Evolutionary conservation across 495 filamentous ascomycete species (phyloP).

Genomic region (Aspergillus nidulans): DNA sequence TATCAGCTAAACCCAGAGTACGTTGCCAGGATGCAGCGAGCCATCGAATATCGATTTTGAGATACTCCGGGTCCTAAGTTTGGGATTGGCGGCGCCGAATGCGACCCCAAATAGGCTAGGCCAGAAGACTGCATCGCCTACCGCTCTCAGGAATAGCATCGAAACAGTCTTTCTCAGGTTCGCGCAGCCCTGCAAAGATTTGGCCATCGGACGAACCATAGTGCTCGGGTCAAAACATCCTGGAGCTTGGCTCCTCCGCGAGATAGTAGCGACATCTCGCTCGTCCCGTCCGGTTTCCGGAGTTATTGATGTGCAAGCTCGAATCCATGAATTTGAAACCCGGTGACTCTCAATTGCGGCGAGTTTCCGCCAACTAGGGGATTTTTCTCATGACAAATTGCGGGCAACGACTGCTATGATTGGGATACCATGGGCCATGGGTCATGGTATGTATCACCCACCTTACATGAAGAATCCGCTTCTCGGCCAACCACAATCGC

Average conservation of each 20-base stretch:
- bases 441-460: conserved; percentile 11
- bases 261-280: not conserved
- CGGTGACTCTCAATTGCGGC: not conserved
- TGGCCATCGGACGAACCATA: conserved; percentile 13
- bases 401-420: not conserved
- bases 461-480: conserved; percentile 12
- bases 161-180: not conserved
- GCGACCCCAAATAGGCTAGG: conserved; percentile 1
- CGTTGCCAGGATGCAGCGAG: not conserved
- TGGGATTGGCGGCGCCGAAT: conserved; percentile 2
- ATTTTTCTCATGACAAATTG: conserved; percentile 9
- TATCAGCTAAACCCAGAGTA: conserved; percentile 3
- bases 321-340: not conserved
- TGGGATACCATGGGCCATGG: not conserved
- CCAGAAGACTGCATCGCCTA: too few species aligned
- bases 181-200: conserved; percentile 5
- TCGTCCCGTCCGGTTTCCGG: not conserved
- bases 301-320: conserved; percentile 3
- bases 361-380: not conserved
- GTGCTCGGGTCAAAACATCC: not conserved
- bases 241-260: conserved; percentile 1
- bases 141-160: not conserved
- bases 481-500: conserved; percentile 4
- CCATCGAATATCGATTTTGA: not conserved
- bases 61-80: conserved; percentile 3